Conservation (phyloP, 169 alveolate species). For the Plasmodium yoelii region DNA sequence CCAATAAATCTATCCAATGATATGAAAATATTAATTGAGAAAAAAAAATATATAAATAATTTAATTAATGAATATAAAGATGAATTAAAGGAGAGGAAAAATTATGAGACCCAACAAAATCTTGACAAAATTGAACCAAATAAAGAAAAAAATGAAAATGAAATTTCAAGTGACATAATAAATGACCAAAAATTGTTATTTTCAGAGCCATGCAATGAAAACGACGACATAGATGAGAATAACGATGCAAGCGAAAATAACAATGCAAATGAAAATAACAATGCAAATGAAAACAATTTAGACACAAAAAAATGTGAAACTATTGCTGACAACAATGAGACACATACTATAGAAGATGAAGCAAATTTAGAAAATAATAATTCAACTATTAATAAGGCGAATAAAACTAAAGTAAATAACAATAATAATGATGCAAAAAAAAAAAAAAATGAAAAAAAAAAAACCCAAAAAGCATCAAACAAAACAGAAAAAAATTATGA, state of each 20-base stretch:
- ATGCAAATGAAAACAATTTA: background rate
- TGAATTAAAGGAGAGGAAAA: constrained; percentile 23
- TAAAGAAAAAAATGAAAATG: background rate
- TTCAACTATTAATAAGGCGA: background rate
- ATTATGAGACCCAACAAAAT: background rate
- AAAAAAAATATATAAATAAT: constrained; percentile 23
- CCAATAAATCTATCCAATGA: constrained; percentile 41
- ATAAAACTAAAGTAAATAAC: constrained; percentile 7
- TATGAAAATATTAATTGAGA: constrained; percentile 41
- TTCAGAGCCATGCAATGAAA: background rate
- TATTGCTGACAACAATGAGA: constrained; percentile 17
- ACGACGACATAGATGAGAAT: too few species aligned
- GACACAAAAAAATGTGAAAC: constrained; percentile 15
- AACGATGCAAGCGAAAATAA: background rate
- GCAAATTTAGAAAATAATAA: background rate
- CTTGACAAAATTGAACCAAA: background rate
- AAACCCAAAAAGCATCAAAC: constrained; percentile 11
- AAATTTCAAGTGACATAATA: background rate
- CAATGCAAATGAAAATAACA: background rate
- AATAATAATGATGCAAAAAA: background rate
- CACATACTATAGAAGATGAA: background rate
- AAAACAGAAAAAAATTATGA: background rate
- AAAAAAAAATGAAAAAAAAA: constrained; percentile 3
- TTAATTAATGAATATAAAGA: constrained; percentile 62
- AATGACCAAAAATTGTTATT: background rate